Conservation (phyloP, 2,329 filamentous ascomycete species). For the Boeremia exigua region DNA sequence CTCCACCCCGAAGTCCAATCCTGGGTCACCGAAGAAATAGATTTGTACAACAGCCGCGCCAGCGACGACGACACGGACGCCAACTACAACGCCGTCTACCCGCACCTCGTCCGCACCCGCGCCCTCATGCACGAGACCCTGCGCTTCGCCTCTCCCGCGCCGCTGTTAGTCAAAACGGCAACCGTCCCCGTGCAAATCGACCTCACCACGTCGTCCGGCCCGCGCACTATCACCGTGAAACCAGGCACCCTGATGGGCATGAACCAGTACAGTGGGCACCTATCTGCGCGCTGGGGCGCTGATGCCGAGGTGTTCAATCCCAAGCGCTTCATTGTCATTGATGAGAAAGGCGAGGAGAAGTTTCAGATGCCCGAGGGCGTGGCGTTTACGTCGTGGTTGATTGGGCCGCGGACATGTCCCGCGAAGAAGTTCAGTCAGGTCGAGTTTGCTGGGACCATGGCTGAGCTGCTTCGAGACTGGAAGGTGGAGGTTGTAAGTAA, state of each 20-base stretch:
- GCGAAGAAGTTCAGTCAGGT: slow-evolving; percentile 35
- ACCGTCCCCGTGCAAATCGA: not conserved
- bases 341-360: slow-evolving; percentile 6
- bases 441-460: slow-evolving; percentile 27
- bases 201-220: slow-evolving; percentile 11
- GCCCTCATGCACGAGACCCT: slow-evolving; percentile 48
- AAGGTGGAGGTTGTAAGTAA: slow-evolving; percentile 17
- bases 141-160: slow-evolving; percentile 15
- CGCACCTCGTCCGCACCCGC: slow-evolving; percentile 37
- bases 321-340: slow-evolving; percentile 36
- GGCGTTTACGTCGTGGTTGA: slow-evolving; percentile 35
- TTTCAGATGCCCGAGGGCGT: slow-evolving; percentile 18
- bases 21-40: slow-evolving; percentile 54
- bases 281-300: slow-evolving; percentile 29
- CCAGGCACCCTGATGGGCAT: slow-evolving; percentile 20
- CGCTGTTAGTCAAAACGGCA: slow-evolving; percentile 22
- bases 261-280: slow-evolving; percentile 31
- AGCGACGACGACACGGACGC: slow-evolving; percentile 27
- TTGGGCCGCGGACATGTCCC: slow-evolving; percentile 26
- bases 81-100: slow-evolving; percentile 49
- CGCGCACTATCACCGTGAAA: slow-evolving; percentile 2
- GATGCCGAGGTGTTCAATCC: slow-evolving; percentile 39
- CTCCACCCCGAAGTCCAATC: slow-evolving; percentile 54
- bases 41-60: not conserved
- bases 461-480: slow-evolving; percentile 19